A percentile compares a stretch with the other conserved stretches of the same genome.
Evolutionary conservation across 768 basidiomycete genomes (phyloP).

Genomic region (Atractiella rhizophila): DNA sequence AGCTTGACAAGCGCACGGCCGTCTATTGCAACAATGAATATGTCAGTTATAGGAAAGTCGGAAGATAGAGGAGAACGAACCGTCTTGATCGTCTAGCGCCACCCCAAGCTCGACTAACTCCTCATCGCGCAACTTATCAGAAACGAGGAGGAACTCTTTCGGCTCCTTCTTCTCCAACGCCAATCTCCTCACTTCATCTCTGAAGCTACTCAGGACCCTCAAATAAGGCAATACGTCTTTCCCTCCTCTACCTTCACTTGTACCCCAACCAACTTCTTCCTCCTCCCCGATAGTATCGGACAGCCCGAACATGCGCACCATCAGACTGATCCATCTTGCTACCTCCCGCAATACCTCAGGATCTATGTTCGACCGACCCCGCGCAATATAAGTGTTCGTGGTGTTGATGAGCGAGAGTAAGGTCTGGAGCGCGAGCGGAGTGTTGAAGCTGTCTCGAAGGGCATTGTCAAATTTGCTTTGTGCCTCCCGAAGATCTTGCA

Average conservation of each 20-base stretch:
- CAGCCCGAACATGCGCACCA: constrained; percentile 28
- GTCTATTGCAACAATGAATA: constrained; percentile 28
- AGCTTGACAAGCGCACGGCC: constrained; percentile 88
- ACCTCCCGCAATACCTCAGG: constrained; percentile 36
- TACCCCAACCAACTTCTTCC: constrained; percentile 35
- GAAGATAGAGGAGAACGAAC: constrained; percentile 23
- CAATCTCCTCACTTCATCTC: constrained; percentile 59
- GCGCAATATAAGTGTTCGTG: constrained; percentile 57
- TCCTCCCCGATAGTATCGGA: too few species aligned
- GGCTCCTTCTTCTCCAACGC: constrained; percentile 42
- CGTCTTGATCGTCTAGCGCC: constrained; percentile 88
- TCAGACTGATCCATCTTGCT: constrained; percentile 27
- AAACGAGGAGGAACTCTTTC: constrained; percentile 59
- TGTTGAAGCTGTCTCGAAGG: constrained; percentile 93
- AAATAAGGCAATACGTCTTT: constrained; percentile 44
- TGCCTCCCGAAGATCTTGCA: constrained; percentile 39
- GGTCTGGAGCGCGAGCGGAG: constrained; percentile 49
- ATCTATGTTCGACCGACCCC: constrained; percentile 20
- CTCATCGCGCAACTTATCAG: constrained; percentile 65
- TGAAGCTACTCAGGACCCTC: constrained; percentile 57
- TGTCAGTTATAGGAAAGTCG: background rate
- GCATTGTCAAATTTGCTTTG: constrained; percentile 58
- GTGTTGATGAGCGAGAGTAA: constrained; percentile 58
- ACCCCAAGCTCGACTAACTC: constrained; percentile 86
- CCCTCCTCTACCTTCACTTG: constrained; percentile 61